phyloP scores from a whole-genome alignment of 768 basidiomycete species.

The Cystobasidium onofrii region DNA sequence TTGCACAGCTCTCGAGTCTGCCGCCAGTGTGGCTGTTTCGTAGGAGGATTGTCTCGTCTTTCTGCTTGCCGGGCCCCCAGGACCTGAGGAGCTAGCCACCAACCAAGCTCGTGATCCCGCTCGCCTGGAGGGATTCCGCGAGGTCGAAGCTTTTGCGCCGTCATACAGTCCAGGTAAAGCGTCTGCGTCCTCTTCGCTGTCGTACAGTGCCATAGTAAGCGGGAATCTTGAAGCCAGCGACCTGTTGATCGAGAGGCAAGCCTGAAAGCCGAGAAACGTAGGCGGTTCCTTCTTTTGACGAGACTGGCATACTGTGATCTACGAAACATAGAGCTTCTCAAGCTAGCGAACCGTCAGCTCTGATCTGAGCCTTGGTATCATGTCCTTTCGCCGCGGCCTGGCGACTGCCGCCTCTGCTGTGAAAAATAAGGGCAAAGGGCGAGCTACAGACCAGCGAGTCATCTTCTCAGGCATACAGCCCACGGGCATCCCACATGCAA shows the following conservation, averaged over 20 bases:
- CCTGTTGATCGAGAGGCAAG: background rate
- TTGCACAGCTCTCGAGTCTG: no score
- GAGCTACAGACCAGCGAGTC: constrained; percentile 30
- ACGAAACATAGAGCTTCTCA: no score
- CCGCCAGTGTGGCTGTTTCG: background rate
- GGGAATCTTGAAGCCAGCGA: no score
- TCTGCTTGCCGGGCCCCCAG: background rate
- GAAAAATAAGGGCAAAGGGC: background rate
- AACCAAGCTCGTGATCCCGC: background rate
- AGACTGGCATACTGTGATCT: no score
- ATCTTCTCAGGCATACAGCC: constrained; percentile 91
- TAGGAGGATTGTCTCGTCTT: background rate
- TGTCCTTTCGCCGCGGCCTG: background rate
- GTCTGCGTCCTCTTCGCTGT: background rate
- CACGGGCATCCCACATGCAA: constrained; percentile 79
- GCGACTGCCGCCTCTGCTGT: background rate
- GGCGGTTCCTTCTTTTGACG: no score
- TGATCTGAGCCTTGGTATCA: background rate
- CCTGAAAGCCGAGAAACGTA: no score
- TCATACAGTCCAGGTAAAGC: background rate
- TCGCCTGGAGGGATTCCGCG: background rate
- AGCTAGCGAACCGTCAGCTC: no score
- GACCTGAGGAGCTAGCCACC: background rate
- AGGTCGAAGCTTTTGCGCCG: background rate
- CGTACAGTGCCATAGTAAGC: background rate